A percentile compares a stretch with the other conserved stretches of the same genome.
These are phyloP conservation scores for Orbilia ellipsospora DNA, from an alignment of 2,329 filamentous ascomycete species.

Conservation along the genomic window DNA sequence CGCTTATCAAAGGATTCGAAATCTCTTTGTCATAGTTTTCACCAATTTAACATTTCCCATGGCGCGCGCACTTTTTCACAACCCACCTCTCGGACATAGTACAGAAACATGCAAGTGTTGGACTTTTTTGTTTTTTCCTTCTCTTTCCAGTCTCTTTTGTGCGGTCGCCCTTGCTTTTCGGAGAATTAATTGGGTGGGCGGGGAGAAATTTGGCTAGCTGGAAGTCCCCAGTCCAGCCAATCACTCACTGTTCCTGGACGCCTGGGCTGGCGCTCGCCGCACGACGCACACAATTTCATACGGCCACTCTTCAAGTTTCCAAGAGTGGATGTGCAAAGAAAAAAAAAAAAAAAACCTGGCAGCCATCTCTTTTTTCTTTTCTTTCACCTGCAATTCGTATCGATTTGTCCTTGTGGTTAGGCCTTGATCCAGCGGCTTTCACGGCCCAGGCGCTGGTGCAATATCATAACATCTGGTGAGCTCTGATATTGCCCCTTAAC, in stretches of 20 bases:
- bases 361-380: too few relatives aligned
- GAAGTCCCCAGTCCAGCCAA: slow-evolving; percentile 22
- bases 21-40: slow-evolving; percentile 21
- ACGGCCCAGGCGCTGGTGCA: slow-evolving; percentile 16
- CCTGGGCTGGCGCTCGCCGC: slow-evolving; percentile 35
- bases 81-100: slow-evolving; percentile 35
- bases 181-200: slow-evolving; percentile 55
- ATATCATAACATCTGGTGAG: slow-evolving; percentile 14
- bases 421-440: slow-evolving; percentile 10
- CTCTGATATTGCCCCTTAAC: slow-evolving; percentile 36
- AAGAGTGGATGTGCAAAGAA: slow-evolving; percentile 3
- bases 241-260: slow-evolving; percentile 33
- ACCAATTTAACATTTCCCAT: slow-evolving; percentile 22
- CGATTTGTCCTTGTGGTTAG: slow-evolving; percentile 27
- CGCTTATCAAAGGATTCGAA: slow-evolving; percentile 14
- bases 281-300: slow-evolving; percentile 44
- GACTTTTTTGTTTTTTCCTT: slow-evolving; percentile 40
- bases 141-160: slow-evolving; percentile 20
- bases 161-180: slow-evolving; percentile 52
- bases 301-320: slow-evolving; percentile 17
- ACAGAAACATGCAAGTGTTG: slow-evolving; percentile 43
- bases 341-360: too few relatives aligned
- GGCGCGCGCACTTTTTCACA: slow-evolving; percentile 27
- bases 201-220: slow-evolving; percentile 42
- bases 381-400: slow-evolving; percentile 35